Conservation (phyloP, 192 early-diverging fungal genomes). For the Spizellomyces punctatus region DNA sequence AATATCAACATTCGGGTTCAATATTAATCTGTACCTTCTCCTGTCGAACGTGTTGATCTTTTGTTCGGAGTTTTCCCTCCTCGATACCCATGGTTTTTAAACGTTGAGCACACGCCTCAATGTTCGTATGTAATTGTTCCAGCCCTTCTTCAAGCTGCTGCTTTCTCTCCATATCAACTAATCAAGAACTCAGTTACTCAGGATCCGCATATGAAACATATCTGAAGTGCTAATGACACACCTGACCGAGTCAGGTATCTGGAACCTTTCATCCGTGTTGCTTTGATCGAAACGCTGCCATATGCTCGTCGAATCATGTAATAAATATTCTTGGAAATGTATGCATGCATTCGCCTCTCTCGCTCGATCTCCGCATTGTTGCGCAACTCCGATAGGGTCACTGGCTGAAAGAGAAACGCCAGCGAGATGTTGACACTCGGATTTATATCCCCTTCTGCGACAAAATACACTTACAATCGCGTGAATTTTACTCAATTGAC, state of each 20-base stretch:
- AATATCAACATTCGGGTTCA: background rate
- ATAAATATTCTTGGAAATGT: conserved; percentile 20
- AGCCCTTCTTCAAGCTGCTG: conserved; percentile 28
- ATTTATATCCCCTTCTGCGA: no score
- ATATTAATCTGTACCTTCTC: conserved; percentile 46
- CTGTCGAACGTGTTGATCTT: conserved; percentile 42
- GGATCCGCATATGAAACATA: background rate
- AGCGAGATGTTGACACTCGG: background rate
- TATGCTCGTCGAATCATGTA: conserved; percentile 37
- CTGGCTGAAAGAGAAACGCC: background rate
- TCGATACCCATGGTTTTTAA: conserved; percentile 35
- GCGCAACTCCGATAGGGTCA: background rate
- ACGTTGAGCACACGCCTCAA: conserved; percentile 23
- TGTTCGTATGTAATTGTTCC: conserved; percentile 34
- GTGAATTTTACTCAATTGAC: conserved; percentile 63
- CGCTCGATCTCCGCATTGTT: conserved; percentile 8
- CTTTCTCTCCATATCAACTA: conserved; percentile 51
- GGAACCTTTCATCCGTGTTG: background rate
- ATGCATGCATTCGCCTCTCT: conserved; percentile 21
- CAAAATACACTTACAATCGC: conserved; percentile 31
- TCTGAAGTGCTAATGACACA: background rate
- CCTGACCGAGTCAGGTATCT: conserved; percentile 15
- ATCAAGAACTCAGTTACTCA: background rate
- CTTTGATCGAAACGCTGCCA: conserved; percentile 30
- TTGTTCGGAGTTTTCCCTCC: conserved; percentile 37